Evolutionary conservation across 306 rosid species (phyloP), one percentile per base, ranked within the genome.

Genomic region (Casuarina equisetifolia): DNA sequence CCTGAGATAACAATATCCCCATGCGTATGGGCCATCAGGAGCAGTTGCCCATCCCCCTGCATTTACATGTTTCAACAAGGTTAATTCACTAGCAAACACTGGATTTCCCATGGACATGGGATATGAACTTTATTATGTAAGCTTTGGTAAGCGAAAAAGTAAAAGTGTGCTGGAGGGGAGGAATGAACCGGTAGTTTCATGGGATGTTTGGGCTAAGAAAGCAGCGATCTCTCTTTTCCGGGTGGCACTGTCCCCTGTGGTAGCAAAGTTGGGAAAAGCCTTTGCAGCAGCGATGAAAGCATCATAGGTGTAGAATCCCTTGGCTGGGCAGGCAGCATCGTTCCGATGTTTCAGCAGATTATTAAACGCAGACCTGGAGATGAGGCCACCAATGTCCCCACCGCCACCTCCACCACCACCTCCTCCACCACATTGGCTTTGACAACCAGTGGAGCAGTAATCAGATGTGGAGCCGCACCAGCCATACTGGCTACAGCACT

Each of bases 151-250:
- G 25, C 19, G 8, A 32, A 25, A 25, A 25, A 25, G 32, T 25
- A 25, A 25, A 25, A 25, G 32, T 25, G 32, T 0, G 32, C 32
- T 25, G 0, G 32, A 25, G 1, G 32, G 32, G 32, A 25, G 32
- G 64, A 13, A 55, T 51, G 19, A 48, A 78, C 84, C 87, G 0
- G 93, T 85, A 52, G 93, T 91, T 83, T 91, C 96, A 66, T 89
- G 96, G 44, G 96, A 91, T 43, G 93, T 91, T 86, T 91, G 93
- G 36, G 76, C 93, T 15, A 89, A 86, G 87, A 89, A 91, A 83
- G 97, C 93, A 46, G 97, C 92, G 2, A 91, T 72, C 72, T 91
- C 93, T 75, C 63, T 89, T 78, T 89, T 86, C 1, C 78, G 76
- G 1, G 88, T 84, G 42, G 69, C 57, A 9, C 58, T 74, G 57